Base-by-base conservation (phyloP, 2,329 filamentous ascomycete species). In the Nothopassalora personata region DNA sequence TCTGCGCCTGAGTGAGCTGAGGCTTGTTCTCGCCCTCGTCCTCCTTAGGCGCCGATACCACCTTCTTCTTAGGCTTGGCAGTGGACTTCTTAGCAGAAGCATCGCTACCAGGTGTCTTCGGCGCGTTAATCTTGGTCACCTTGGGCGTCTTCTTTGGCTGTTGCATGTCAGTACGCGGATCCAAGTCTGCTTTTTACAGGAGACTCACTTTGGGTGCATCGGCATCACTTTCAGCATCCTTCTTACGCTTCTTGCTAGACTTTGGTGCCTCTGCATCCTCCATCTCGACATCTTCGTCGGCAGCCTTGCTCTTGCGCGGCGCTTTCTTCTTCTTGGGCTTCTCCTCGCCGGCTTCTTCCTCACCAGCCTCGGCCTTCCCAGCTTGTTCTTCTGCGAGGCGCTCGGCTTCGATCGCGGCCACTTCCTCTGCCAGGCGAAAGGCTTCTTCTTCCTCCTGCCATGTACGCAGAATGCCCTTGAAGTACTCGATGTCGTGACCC, bases 191-290 rank as follows among this genome's bases (percentile, higher is more conserved):
- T n/a, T n/a, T 5, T 1, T 9, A n/a, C 9, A 33, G 8, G n/a
- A 50, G 31, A 55, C 72, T 62, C 67, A 79, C 77, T 75, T 87
- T 88, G 27, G 80, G 81, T n/a, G 85, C 85, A 57, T 95, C 91
- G 13, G 85, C 89, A 56, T 86, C 84, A 60, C 79, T 81, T 43
- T 84, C 84, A 1, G 76, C 78, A 23, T 79, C 80, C 70, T 90
- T 87, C 83, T 96, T 96, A 68, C 91, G 87, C 82, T 96, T 96
- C 83, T 88, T 89, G 7, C 76, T 76, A 53, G 76, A 76, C 71
- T 83, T 83, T 6, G 81, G 81, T 59, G 83, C 82, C 28, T 87
- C 85, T 34, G 83, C 80, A 64, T 88, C 85, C 46, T 79, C 80
- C 80, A 88, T 86, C 4, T 86, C 85, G 23, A 71, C 65, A 53